Percentiles rank a stretch among this genome's conserved stretches.
Conservation (phyloP, 1,139 yeast species). For the Suhomyces yuchorum region DNA sequence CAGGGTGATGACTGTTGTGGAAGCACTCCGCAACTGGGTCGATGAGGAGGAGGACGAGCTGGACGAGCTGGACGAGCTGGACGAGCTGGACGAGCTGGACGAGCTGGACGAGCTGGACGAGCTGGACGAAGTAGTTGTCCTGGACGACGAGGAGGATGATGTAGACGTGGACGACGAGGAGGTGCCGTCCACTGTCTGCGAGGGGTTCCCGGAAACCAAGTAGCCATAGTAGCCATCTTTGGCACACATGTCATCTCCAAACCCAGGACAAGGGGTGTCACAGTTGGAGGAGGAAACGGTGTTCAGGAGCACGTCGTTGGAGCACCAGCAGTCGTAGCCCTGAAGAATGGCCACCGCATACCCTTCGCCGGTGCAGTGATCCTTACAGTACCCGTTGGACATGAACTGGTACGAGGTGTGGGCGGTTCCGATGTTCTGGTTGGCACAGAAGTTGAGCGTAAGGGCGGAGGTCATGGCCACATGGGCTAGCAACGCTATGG, state of each 20-base stretch:
- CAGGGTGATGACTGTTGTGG: conserved; percentile 4
- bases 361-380: conserved; percentile 45
- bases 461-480: conserved; percentile 9
- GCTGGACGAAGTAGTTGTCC: too few species aligned
- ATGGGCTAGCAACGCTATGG: not conserved
- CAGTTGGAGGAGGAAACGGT: conserved; percentile 42
- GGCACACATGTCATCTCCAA: conserved; percentile 37
- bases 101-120: conserved; percentile 12
- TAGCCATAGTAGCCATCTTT: conserved; percentile 38
- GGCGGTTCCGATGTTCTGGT: conserved; percentile 40
- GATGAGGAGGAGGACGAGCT: conserved; percentile 7
- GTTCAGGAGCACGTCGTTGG: conserved; percentile 50
- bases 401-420: conserved; percentile 29
- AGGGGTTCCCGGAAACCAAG: conserved; percentile 28
- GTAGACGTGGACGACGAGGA: conserved; percentile 15
- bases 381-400: conserved; percentile 59
- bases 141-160: conserved; percentile 12
- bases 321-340: conserved; percentile 59
- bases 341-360: conserved; percentile 59
- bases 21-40: not conserved
- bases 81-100: conserved; percentile 12
- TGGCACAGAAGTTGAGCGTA: conserved; percentile 44
- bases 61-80: conserved; percentile 11
- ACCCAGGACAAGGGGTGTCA: conserved; percentile 54
- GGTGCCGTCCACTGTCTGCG: conserved; percentile 14